Evolutionary conservation across 2,329 filamentous ascomycete genomes (phyloP), one percentile per base, ranked within the genome.

Genomic region (Xylaria sp.): DNA sequence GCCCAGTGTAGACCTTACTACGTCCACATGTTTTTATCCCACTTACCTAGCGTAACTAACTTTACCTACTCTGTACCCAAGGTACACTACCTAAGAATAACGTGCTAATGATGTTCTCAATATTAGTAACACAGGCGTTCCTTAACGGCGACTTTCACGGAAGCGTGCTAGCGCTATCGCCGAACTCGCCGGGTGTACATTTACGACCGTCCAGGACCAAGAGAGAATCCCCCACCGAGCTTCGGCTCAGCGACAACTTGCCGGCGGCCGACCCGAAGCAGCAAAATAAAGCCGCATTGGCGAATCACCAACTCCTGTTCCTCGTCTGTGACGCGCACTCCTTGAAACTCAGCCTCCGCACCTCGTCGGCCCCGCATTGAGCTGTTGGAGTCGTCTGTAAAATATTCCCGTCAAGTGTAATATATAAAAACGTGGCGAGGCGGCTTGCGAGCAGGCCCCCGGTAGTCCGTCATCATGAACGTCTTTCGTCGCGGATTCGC

Each of bases 401-500:
- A 60, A 37, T 60, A 58, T 25, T 42, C n/a, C 63, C 63, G 57
- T 44, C 23, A 21, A 10, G 35, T 27, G 53, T 60, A 65, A 67
- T 58, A 54, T 58, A 69, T 66, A 68, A 59, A 59, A 35, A 63
- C 42, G 21, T 51, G 32, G 32, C n/a, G 55, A 29, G 37, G 47
- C 40, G 44, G 16, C 60, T 29, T 29, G 25, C 62, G 21, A 47
- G n/a, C 42, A 13, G 37, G 29, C 42, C 51, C 47, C 23, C 32
- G 3, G 1, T 50, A 29, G n/a, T 60, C 63, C 29, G 54, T 48
- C 68, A 69, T 57, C 63, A 79, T 79, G 78, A 78, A 77, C 69
- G 74, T 80, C 44, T 79, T 81, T 68, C 78, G 75, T 69, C 77
- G 79, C 68, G 74, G 75, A 35, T 79, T 80, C 75, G 78, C 83